A percentile compares a stretch with the other conserved stretches of the same genome.
These are phyloP conservation scores for Hamigera avellanea DNA, from an alignment of 495 filamentous ascomycete species.

Conservation along the genomic window DNA sequence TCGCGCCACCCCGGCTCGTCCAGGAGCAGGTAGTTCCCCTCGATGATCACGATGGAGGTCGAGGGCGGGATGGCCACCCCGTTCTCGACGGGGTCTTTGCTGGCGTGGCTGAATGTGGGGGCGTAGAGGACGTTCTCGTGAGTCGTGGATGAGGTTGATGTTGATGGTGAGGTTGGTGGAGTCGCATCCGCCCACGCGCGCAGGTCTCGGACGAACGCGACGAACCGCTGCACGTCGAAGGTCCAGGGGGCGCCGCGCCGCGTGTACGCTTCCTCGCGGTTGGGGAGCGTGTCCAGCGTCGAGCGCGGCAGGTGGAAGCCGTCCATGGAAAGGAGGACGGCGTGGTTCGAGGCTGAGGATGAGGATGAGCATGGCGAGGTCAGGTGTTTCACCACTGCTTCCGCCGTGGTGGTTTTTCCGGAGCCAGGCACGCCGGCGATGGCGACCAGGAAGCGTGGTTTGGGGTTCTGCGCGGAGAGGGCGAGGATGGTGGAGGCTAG, in stretches of 20 bases:
- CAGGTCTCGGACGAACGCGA: constrained; percentile 13
- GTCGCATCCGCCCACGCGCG: constrained; percentile 14
- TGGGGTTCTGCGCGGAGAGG: constrained; percentile 9
- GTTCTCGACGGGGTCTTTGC: constrained; percentile 28
- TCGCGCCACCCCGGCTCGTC: constrained; percentile 21
- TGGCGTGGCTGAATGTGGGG: constrained; percentile 27
- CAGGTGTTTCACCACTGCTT: constrained; percentile 18
- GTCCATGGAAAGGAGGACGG: constrained; percentile 25
- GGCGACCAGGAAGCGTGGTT: constrained; percentile 22
- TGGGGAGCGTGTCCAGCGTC: constrained; percentile 23
- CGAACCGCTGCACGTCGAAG: constrained; percentile 22
- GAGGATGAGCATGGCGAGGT: no score
- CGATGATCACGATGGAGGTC: constrained; percentile 22
- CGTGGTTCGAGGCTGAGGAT: no score
- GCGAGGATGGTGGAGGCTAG: constrained; percentile 11
- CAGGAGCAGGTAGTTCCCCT: constrained; percentile 28
- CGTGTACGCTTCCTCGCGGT: constrained; percentile 22
- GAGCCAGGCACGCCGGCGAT: constrained; percentile 36
- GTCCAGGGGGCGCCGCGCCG: constrained; percentile 33
- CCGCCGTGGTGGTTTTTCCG: constrained; percentile 37
- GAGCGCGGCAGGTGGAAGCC: constrained; percentile 29
- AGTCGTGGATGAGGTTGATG: constrained; percentile 1
- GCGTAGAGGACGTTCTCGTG: constrained; percentile 11
- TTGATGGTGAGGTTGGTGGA: not conserved
- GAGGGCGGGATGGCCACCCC: constrained; percentile 20